Evolutionary conservation across 192 early-diverging fungal species (phyloP).

Genomic region (Pilaira anomala): DNA sequence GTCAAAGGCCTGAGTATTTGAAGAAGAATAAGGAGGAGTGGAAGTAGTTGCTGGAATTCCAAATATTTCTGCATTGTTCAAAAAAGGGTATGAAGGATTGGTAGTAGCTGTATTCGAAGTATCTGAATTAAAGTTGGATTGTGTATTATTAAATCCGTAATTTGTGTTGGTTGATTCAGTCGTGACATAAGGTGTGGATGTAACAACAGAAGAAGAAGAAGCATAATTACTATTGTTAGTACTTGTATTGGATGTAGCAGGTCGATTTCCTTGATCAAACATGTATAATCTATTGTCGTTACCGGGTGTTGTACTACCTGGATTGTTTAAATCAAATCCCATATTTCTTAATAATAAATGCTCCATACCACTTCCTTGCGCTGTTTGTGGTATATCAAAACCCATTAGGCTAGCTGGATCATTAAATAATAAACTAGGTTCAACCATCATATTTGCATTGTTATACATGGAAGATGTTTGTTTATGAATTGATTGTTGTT

Average conservation of each 20-base stretch:
- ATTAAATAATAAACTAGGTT: conserved; percentile 26
- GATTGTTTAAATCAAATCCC: conserved; percentile 17
- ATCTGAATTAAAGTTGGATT: not conserved
- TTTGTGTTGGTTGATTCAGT: not conserved
- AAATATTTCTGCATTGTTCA: conserved; percentile 1
- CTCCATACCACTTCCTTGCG: not conserved
- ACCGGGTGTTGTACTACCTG: not conserved
- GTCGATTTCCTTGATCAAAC: not conserved
- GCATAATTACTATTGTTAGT: not conserved
- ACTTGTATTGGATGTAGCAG: not conserved
- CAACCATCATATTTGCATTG: conserved; percentile 21
- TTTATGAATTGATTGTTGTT: conserved; percentile 2
- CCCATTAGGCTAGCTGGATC: conserved; percentile 14
- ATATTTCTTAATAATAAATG: conserved; percentile 22
- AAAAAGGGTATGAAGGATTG: conserved; percentile 7
- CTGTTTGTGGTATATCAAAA: conserved; percentile 1
- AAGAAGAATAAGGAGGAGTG: not conserved
- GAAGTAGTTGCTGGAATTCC: not conserved
- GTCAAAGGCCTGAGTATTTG: not conserved
- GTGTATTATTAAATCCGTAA: not conserved
- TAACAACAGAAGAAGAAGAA: conserved; percentile 1
- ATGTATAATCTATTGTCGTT: not conserved
- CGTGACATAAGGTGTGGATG: not conserved
- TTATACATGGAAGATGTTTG: conserved; percentile 9
- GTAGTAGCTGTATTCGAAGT: conserved; percentile 1